phyloP scores from a whole-genome alignment of 805 yeast genomes.

The Wickerhamiella kurtzmanii region DNA sequence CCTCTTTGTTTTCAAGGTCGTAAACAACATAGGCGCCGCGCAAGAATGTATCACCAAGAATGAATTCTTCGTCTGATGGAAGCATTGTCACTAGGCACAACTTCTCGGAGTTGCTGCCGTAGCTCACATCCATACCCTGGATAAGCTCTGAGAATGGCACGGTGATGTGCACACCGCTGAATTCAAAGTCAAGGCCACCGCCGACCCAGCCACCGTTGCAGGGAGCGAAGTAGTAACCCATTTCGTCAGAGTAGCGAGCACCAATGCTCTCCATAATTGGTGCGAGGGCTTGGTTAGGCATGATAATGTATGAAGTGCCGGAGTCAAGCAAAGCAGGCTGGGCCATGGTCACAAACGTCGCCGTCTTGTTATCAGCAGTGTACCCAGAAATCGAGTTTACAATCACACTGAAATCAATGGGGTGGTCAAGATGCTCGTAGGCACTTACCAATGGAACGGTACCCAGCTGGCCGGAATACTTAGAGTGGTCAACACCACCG shows the following conservation, averaged over 20 bases:
- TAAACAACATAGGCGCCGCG: conserved; percentile 53
- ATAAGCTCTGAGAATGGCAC: conserved; percentile 30
- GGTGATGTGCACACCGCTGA: conserved; percentile 37
- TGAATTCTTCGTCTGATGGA: conserved; percentile 22
- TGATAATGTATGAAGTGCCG: conserved; percentile 37
- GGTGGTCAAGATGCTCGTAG: conserved; percentile 8
- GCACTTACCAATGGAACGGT: conserved; percentile 24
- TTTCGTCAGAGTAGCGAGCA: conserved; percentile 27
- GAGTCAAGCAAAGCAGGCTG: conserved; percentile 37
- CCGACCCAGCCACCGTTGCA: conserved; percentile 24
- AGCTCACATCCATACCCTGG: conserved; percentile 7
- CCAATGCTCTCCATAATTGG: conserved; percentile 27
- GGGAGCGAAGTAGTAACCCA: conserved; percentile 28
- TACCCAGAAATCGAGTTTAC: conserved; percentile 11
- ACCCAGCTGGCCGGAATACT: conserved; percentile 29
- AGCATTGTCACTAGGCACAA: conserved; percentile 20
- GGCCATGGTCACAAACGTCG: conserved; percentile 6
- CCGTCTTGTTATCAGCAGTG: conserved; percentile 8
- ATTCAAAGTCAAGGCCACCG: conserved; percentile 31
- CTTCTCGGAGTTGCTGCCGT: conserved; percentile 15
- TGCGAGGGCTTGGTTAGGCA: conserved; percentile 27
- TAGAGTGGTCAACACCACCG: conserved; percentile 34
- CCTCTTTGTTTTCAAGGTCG: conserved; percentile 44
- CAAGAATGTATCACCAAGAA: conserved; percentile 55
- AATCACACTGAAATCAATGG: conserved; percentile 10